Evolutionary conservation across 1,284 basidiomycete species (phyloP).

Genomic region (Ustilago trichophora): DNA sequence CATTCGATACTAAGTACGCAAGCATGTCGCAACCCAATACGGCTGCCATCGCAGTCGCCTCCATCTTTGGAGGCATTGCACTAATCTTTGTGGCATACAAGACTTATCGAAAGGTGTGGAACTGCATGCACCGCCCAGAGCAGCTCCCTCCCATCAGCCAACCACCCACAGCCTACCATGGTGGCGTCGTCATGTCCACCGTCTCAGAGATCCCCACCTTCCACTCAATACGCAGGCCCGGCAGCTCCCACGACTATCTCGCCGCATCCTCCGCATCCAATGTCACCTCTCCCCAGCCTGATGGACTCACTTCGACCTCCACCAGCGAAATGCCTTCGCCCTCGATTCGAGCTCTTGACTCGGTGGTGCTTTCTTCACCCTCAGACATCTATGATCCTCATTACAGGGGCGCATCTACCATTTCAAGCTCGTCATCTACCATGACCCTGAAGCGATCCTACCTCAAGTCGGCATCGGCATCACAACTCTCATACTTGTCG

Average conservation of each 20-base stretch:
- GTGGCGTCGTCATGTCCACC: slow-evolving; percentile 18
- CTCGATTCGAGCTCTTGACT: slow-evolving; percentile 19
- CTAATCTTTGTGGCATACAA: slow-evolving; percentile 46
- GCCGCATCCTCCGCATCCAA: slow-evolving; percentile 6
- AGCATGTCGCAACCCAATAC: slow-evolving; percentile 56
- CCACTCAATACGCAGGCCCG: slow-evolving; percentile 2
- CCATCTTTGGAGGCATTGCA: slow-evolving; percentile 53
- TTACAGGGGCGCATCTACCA: slow-evolving; percentile 18
- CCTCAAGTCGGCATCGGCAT: slow-evolving; percentile 31
- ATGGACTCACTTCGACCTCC: slow-evolving; percentile 24
- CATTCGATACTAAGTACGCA: no score
- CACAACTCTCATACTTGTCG: slow-evolving; percentile 30
- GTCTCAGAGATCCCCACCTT: slow-evolving; percentile 16
- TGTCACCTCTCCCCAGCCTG: slow-evolving; percentile 12
- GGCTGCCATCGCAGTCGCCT: slow-evolving; percentile 52
- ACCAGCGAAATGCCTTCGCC: slow-evolving; percentile 37
- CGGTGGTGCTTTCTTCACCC: slow-evolving; percentile 22
- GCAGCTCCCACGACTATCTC: slow-evolving; percentile 11
- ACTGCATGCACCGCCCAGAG: slow-evolving; percentile 24
- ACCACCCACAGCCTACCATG: slow-evolving; percentile 41
- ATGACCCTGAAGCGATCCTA: slow-evolving; percentile 55
- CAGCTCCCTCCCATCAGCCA: slow-evolving; percentile 45
- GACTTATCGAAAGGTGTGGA: slow-evolving; percentile 45
- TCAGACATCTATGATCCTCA: slow-evolving; percentile 39
- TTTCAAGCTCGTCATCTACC: slow-evolving; percentile 47